Evolutionary conservation across 768 basidiomycete species (phyloP), one percentile per base, ranked within the genome.

Genomic region (Brasilioporus rufonigricans): DNA sequence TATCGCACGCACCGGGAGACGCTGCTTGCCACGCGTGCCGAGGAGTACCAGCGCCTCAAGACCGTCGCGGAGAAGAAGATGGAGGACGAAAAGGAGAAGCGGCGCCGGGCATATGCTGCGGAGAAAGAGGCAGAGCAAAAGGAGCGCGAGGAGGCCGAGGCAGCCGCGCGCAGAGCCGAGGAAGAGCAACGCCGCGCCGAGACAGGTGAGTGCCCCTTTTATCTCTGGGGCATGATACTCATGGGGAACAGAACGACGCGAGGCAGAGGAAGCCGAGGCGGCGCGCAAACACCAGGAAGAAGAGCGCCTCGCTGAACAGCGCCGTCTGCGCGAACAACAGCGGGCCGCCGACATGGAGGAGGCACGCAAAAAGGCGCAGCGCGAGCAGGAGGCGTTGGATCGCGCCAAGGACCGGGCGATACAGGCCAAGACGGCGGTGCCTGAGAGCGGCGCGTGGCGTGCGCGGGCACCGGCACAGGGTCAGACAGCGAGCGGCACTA

Each of bases 11-110:
- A 85, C 54, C 79, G 80, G 54, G 76, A 80, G 44, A 74, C 65
- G 11, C 73, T 94, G 43, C 70, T 85, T 40, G 71, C 76, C 38
- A 83, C 79, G 72, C 82, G 83, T 45, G 75, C 75, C 11, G 82
- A 82, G 32, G 90, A 92, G 67, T 90, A 84, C 47, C 77, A 77
- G 70, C 82, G 75, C 64, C 70, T 78, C 59, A 82, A 78, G 43
- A 72, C 70, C 24, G 26, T 0, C 14, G 88, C 93, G 3, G 63
- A 73, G 60, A 76, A 73, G 70, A 93, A 86, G 79, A 84, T 93
- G 50, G 85, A 84, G 56, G 86, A 90, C 65, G 94, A 95, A 76
- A 95, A 93, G 78, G 79, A 80, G 44, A 87, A 86, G 77, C 77
- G 86, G 60, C 77, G 77, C 56, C 77, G 77, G 59, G 74, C 76